Conservation (phyloP, 768 basidiomycete species). For the Atractiella rhizophila region DNA sequence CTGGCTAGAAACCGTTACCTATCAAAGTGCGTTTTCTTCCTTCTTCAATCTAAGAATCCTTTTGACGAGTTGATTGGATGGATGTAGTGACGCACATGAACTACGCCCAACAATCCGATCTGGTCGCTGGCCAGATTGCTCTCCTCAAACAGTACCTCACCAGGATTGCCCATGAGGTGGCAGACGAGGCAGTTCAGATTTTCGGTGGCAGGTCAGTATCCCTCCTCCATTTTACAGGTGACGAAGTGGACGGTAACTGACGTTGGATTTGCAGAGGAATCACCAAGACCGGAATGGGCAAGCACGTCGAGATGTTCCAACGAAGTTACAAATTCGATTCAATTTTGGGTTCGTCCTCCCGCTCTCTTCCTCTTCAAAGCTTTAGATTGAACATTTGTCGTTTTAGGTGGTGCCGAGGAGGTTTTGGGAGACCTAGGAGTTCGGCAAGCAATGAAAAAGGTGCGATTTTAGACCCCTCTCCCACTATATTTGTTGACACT, state of each 20-base stretch:
- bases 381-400: slow-evolving; percentile 5
- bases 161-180: slow-evolving; percentile 48
- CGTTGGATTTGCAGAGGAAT: slow-evolving; percentile 64
- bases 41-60: background rate
- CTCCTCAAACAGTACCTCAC: too few relatives aligned
- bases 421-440: background rate
- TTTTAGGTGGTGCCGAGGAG: slow-evolving; percentile 8
- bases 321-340: slow-evolving; percentile 6
- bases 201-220: slow-evolving; percentile 5
- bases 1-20: slow-evolving; percentile 70
- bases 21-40: slow-evolving; percentile 40
- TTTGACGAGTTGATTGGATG: background rate
- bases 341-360: background rate
- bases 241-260: slow-evolving; percentile 39
- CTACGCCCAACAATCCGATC: slow-evolving; percentile 2
- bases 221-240: slow-evolving; percentile 4
- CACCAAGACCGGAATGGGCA: slow-evolving; percentile 57
- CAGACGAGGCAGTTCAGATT: slow-evolving; percentile 42
- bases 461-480: background rate
- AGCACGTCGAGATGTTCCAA: slow-evolving; percentile 30
- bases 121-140: slow-evolving; percentile 24
- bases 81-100: slow-evolving; percentile 7
- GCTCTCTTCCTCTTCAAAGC: background rate
- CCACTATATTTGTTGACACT: background rate
- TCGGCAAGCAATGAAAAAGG: background rate